Conservation (phyloP, 1,284 basidiomycete genomes). For the Psilocybe mexicana region DNA sequence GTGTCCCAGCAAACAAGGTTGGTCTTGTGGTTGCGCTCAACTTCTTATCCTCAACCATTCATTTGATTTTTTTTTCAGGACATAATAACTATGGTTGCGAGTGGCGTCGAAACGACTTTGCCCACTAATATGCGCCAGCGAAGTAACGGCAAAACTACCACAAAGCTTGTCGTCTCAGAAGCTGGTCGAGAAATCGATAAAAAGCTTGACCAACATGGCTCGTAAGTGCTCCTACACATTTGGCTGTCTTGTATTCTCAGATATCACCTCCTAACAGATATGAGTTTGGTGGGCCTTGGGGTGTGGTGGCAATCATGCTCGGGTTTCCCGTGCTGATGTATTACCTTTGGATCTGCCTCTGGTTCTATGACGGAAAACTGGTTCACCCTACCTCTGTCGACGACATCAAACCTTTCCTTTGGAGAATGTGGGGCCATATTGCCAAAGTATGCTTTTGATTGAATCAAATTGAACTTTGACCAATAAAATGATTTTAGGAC, state of each 20-base stretch:
- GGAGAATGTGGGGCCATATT: slow-evolving; percentile 83
- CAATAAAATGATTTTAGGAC: slow-evolving; percentile 52
- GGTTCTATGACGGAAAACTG: slow-evolving; percentile 91
- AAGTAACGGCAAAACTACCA: slow-evolving; percentile 22
- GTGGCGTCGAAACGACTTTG: slow-evolving; percentile 15
- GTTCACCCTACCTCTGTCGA: slow-evolving; percentile 73
- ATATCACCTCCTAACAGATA: slow-evolving; percentile 50
- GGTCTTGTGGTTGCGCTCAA: too few relatives aligned
- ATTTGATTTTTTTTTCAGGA: background rate
- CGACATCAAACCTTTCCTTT: slow-evolving; percentile 81
- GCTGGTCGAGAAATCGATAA: slow-evolving; percentile 72
- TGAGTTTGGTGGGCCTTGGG: slow-evolving; percentile 95
- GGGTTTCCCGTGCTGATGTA: slow-evolving; percentile 95
- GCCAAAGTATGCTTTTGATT: slow-evolving; percentile 56
- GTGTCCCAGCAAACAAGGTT: too few relatives aligned
- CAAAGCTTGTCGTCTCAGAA: slow-evolving; percentile 47
- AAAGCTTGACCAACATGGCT: slow-evolving; percentile 73
- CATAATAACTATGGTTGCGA: slow-evolving; percentile 13
- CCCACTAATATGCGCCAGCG: slow-evolving; percentile 30
- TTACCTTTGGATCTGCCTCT: slow-evolving; percentile 97
- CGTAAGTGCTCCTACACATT: slow-evolving; percentile 42
- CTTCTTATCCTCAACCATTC: too few relatives aligned
- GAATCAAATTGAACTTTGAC: background rate
- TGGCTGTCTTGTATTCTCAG: slow-evolving; percentile 12
- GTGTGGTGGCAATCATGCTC: slow-evolving; percentile 92